Evolutionary conservation across 495 filamentous ascomycete genomes (phyloP).

Genomic region (Penicillium psychrofluorescens): DNA sequence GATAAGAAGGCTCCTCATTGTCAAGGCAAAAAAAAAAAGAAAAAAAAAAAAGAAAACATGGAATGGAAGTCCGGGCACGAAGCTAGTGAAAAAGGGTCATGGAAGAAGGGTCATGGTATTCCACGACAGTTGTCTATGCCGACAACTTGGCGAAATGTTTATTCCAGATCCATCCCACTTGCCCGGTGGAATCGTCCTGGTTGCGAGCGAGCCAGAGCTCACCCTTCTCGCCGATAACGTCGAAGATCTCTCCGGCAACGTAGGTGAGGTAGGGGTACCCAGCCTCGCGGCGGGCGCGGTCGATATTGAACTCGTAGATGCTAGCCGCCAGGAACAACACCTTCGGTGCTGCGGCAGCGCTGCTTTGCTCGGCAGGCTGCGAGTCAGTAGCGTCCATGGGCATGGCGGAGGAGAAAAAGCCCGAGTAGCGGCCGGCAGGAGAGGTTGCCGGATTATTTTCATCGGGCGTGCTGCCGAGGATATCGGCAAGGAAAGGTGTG

Average conservation of each 20-base stretch:
- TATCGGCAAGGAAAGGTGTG: conserved; percentile 35
- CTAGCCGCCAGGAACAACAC: conserved; percentile 87
- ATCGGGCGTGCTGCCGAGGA: conserved; percentile 15
- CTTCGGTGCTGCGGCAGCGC: conserved; percentile 29
- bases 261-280: conserved; percentile 96
- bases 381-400: conserved; percentile 53
- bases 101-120: neutral
- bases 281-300: conserved; percentile 81
- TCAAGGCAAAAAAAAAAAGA: too few species aligned
- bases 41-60: neutral
- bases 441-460: conserved; percentile 21
- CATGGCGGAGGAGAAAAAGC: conserved; percentile 79
- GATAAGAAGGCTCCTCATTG: too few species aligned
- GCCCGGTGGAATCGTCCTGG: conserved; percentile 72
- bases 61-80: neutral
- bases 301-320: conserved; percentile 94
- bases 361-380: conserved; percentile 15
- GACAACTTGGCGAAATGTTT: conserved; percentile 88
- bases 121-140: conserved; percentile 5
- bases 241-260: conserved; percentile 85
- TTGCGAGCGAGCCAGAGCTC: conserved; percentile 97
- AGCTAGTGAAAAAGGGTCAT: neutral
- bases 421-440: conserved; percentile 43
- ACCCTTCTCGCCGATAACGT: conserved; percentile 89
- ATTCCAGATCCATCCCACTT: conserved; percentile 98